These are phyloP conservation scores for Arachnopeziza araneosa DNA, from an alignment of 2,329 filamentous ascomycete genomes.

Conservation along the genomic window DNA sequence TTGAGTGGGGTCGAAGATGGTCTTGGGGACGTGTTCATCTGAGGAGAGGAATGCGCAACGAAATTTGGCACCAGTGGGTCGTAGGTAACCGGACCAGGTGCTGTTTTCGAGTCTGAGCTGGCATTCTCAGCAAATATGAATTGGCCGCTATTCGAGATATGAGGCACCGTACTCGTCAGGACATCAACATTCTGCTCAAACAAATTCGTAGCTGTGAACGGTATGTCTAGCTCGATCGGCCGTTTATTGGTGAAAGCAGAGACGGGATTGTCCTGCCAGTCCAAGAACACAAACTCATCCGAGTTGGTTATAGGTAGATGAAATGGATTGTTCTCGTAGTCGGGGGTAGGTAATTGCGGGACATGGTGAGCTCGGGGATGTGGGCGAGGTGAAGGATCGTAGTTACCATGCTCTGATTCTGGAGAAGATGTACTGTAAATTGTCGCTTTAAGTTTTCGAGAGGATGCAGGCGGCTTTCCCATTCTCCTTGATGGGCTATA, in stretches of 20 bases:
- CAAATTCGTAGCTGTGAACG: background rate
- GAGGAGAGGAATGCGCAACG: background rate
- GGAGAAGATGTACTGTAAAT: background rate
- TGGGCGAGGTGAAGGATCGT: background rate
- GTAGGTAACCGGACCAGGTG: background rate
- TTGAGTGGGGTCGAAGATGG: background rate
- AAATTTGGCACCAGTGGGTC: background rate
- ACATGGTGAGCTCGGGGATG: background rate
- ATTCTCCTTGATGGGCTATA: constrained; percentile 4
- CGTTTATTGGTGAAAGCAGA: background rate
- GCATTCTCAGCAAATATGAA: background rate
- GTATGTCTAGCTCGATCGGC: background rate
- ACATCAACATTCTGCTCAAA: background rate
- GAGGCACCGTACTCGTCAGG: background rate
- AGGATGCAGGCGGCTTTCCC: constrained; percentile 8
- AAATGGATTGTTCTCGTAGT: background rate
- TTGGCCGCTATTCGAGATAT: background rate
- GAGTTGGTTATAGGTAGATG: background rate
- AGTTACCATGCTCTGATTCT: background rate
- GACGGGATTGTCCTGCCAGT: background rate
- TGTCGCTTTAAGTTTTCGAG: constrained; percentile 1
- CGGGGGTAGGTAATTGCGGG: background rate
- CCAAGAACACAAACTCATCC: background rate
- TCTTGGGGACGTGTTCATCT: background rate
- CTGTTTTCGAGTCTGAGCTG: background rate